Conservation (phyloP, 768 basidiomycete genomes). For the Mycena vulgaris region DNA sequence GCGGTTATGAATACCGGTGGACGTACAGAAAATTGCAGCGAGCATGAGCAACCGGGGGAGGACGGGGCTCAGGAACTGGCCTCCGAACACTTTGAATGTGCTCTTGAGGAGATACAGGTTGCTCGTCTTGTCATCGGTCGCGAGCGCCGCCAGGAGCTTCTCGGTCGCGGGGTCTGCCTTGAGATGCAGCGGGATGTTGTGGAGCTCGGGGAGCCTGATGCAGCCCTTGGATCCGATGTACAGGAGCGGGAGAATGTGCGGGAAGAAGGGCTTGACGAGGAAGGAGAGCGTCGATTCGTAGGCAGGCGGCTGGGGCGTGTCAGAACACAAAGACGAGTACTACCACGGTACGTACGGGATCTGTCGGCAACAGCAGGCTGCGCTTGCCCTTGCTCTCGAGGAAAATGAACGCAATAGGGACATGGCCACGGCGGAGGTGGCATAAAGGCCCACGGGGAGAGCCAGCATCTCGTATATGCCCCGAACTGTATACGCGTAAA, state of each 20-base stretch:
- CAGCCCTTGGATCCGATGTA: slow-evolving; percentile 7
- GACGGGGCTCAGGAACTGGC: slow-evolving; percentile 16
- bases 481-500: slow-evolving; percentile 2
- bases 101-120: slow-evolving; percentile 17
- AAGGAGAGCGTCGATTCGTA: slow-evolving; percentile 30
- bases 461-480: neutral
- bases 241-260: slow-evolving; percentile 18
- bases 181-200: slow-evolving; percentile 14
- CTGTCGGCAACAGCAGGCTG: neutral
- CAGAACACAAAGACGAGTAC: neutral
- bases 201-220: slow-evolving; percentile 22
- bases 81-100: slow-evolving; percentile 6
- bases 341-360: slow-evolving; percentile 14
- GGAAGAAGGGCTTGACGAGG: slow-evolving; percentile 26
- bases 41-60: slow-evolving; percentile 10
- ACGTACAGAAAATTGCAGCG: slow-evolving; percentile 6
- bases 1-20: too few relatives aligned
- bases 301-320: slow-evolving; percentile 16
- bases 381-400: slow-evolving; percentile 24
- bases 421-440: neutral
- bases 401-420: slow-evolving; percentile 9
- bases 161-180: slow-evolving; percentile 22
- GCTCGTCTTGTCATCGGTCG: slow-evolving; percentile 2
- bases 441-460: neutral
- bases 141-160: slow-evolving; percentile 20